These are phyloP conservation scores for Epithele typhae DNA, from an alignment of 768 basidiomycete genomes.

Conservation along the genomic window DNA sequence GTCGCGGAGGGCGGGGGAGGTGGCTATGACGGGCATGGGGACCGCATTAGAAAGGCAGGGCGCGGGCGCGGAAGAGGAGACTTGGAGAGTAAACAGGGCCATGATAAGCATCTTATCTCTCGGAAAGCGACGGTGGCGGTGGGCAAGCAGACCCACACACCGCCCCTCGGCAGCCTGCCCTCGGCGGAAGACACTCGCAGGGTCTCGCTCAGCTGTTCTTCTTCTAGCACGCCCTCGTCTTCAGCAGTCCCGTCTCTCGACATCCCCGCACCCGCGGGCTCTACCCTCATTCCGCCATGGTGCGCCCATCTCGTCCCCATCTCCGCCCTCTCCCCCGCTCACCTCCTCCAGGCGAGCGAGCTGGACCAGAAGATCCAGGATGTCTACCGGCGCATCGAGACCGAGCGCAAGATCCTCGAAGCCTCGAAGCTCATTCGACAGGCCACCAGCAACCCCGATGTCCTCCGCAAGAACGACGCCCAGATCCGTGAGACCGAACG, in stretches of 20 bases:
- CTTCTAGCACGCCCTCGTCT: conserved; percentile 5
- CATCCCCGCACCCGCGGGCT: conserved; percentile 16
- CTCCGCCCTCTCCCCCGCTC: background rate
- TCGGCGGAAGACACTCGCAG: conserved; percentile 1
- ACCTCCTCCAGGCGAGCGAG: conserved; percentile 38
- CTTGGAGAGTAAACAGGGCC: background rate
- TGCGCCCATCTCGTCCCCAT: conserved; percentile 7
- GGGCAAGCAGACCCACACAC: conserved; percentile 26
- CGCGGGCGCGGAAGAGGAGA: background rate
- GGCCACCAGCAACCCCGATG: conserved; percentile 85
- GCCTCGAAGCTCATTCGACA: conserved; percentile 72
- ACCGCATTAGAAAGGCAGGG: background rate
- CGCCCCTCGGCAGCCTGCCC: conserved; percentile 16
- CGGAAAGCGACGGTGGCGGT: conserved; percentile 12
- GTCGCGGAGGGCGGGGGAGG: conserved; percentile 35
- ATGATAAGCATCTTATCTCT: conserved; percentile 15
- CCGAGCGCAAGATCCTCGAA: conserved; percentile 89
- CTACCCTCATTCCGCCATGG: conserved; percentile 19
- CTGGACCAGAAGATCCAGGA: conserved; percentile 93
- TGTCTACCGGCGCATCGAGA: conserved; percentile 85
- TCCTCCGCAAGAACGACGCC: conserved; percentile 72
- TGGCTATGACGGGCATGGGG: conserved; percentile 21
- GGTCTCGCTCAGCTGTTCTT: conserved; percentile 10
- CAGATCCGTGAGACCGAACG: conserved; percentile 86
- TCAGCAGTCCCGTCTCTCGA: conserved; percentile 6